Base-by-base conservation (phyloP, 2,329 filamentous ascomycete species). In the Elsinoe perseae region DNA sequence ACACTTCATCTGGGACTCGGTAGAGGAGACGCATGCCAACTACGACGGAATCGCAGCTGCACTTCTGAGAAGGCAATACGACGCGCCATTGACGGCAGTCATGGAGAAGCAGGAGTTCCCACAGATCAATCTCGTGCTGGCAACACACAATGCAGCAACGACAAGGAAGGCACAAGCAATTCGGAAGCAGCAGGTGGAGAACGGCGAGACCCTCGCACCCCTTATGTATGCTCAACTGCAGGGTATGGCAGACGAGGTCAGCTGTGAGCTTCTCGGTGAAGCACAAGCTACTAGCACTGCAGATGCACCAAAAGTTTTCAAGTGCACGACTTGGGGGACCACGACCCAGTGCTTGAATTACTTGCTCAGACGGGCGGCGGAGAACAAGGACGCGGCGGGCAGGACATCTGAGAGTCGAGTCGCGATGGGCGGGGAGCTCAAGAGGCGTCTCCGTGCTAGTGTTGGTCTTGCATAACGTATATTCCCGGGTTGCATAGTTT, bases 201-300 rank as follows among this genome's bases (percentile, higher is more conserved):
- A 65, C 3, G 66, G 70, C 38, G 59, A 76, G 59, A 38, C 70
- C 2, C 73, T 74, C 3, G 75, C 80, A 1, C 72, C 76, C 2
- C 70, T 82, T 8, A 70, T 73, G 0, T 90, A 89, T 69, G 87
- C 87, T 2, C 91, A 96, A 73, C 80, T 96, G 1, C 87, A 92
- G 74, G 91, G 92, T 38, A 97, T 97, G 92, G 92, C 92, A 1
- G 92, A 97, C 64, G 91, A 96, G 68, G 83, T 97, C 54, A 89
- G 85, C 57, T 78, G 79, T 61, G 71, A 73, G 2, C 68, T 83
- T 0, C 67, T 83, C 9, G 64, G 69, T 25, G 64, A 62, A 60
- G 61, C 64, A 48, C 57, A 61, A 63, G 60, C 70, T 64, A 64
- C 64, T 64, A 69, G 69, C 36, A 65, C 64, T 0, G 65, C 69